A percentile compares a stretch with the other conserved stretches of the same genome.
Evolutionary conservation across 192 early-diverging fungal genomes (phyloP).

Genomic region (Entophlyctis luteolus): DNA sequence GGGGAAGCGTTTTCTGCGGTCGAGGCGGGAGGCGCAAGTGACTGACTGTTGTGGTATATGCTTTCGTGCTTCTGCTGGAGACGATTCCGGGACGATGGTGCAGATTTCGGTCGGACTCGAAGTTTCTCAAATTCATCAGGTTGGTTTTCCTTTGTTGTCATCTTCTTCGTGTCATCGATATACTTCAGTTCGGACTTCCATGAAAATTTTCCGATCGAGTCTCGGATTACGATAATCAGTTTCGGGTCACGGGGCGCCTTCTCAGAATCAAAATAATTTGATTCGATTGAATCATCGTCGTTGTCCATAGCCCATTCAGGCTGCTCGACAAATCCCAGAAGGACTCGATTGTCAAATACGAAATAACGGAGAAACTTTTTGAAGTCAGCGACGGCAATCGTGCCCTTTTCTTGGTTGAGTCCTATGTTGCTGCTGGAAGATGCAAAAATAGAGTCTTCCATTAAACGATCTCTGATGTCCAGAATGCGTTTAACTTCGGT

Average conservation of each 20-base stretch:
- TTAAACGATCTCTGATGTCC: background rate
- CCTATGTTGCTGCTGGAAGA: background rate
- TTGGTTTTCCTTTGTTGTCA: background rate
- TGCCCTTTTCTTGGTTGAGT: background rate
- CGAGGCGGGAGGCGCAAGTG: no score
- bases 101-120: no score
- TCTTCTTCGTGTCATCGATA: background rate
- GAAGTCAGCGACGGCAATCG: background rate
- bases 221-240: constrained; percentile 59
- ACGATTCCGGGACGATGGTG: no score
- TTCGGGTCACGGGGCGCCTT: constrained; percentile 32
- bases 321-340: constrained; percentile 65
- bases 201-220: constrained; percentile 66
- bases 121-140: no score
- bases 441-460: background rate
- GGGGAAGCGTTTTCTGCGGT: no score
- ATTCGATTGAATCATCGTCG: background rate
- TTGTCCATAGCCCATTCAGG: constrained; percentile 34
- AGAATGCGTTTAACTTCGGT: constrained; percentile 32
- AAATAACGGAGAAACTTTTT: constrained; percentile 61
- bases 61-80: no score
- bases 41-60: no score
- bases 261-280: background rate
- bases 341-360: constrained; percentile 61
- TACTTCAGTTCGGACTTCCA: constrained; percentile 62